phyloP scores from a whole-genome alignment of 2,329 filamentous ascomycete genomes.

The Cladophialophora chaetospira region DNA sequence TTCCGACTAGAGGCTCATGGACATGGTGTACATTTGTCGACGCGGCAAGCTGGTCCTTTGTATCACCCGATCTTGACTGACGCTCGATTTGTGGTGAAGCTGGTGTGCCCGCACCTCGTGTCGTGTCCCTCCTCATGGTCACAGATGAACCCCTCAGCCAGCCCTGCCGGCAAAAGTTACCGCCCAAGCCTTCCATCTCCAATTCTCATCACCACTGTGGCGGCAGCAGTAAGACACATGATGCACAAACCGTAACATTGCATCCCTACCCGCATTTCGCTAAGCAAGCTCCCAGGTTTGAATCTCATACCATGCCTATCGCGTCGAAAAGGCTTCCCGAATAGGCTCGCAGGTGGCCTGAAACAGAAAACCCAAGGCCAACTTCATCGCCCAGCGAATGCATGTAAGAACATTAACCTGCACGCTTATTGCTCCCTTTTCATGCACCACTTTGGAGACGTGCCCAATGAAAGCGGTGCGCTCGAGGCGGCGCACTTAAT shows the following conservation, averaged over 20 bases:
- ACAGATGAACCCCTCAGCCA: background rate
- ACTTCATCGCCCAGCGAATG: slow-evolving; percentile 15
- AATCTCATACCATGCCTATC: background rate
- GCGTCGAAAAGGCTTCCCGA: background rate
- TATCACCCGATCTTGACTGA: too few relatives aligned
- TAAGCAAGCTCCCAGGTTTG: background rate
- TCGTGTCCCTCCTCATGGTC: background rate
- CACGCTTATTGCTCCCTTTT: slow-evolving; percentile 6
- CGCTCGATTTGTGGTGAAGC: too few relatives aligned
- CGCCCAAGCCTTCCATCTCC: too few relatives aligned
- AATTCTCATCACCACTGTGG: background rate
- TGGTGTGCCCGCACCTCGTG: background rate
- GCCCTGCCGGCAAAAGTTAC: background rate
- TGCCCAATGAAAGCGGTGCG: background rate
- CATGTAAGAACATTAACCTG: slow-evolving; percentile 20
- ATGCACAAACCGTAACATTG: background rate
- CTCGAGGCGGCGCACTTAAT: background rate
- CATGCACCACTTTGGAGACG: background rate
- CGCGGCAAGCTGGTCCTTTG: too few relatives aligned
- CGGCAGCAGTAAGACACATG: background rate
- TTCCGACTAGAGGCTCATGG: too few relatives aligned
- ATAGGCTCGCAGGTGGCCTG: background rate
- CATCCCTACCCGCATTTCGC: background rate
- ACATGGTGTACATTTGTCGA: too few relatives aligned
- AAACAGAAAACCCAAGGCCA: slow-evolving; percentile 5